Base-by-base conservation (phyloP, 148 eudicot species). In the Rheum nobile region DNA sequence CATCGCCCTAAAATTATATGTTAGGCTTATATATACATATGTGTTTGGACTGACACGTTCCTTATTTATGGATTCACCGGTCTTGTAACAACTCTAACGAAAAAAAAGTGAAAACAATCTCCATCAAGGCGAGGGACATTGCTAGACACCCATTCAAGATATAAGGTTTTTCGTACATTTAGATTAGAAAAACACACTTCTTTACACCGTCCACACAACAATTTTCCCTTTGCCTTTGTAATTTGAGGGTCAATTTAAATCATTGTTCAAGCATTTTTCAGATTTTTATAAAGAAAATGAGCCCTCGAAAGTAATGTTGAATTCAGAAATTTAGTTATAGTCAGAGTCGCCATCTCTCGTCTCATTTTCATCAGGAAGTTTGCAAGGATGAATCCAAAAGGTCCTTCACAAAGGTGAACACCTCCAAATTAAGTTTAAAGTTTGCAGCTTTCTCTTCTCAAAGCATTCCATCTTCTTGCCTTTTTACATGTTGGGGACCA, bases 61-160 rank as follows among this genome's bases (percentile, higher is more conserved):
- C n/a, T n/a, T n/a, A 41, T 41, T 41, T 41, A 46, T 46, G 52
- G n/a, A n/a, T n/a, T n/a, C n/a, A n/a, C n/a, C n/a, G n/a, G n/a
- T n/a, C n/a, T n/a, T n/a, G n/a, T n/a, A n/a, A n/a, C n/a, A n/a
- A n/a, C n/a, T n/a, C n/a, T n/a, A n/a, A n/a, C n/a, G n/a, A n/a
- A n/a, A n/a, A 50, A 48, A 50, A 19, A 54, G 63, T 24, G 28
- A 54, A 54, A 54, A 21, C 63, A 9, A 24, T 54, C 63, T 54
- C 31, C 31, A 54, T 54, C 63, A 2, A 22, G 63, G 11, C 26
- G 31, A 24, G 28, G 29, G 63, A 54, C 63, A 54, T 54, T 24
- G 63, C 22, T 24, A 24, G 63, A 54, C 63, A 54, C 63, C 63
- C 63, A 54, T 54, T 54, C 63, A 54, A 54, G 63, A 31, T 54